Evolutionary conservation across 371 early-diverging fungal species (phyloP).

Genomic region (Mucor plumbeus): DNA sequence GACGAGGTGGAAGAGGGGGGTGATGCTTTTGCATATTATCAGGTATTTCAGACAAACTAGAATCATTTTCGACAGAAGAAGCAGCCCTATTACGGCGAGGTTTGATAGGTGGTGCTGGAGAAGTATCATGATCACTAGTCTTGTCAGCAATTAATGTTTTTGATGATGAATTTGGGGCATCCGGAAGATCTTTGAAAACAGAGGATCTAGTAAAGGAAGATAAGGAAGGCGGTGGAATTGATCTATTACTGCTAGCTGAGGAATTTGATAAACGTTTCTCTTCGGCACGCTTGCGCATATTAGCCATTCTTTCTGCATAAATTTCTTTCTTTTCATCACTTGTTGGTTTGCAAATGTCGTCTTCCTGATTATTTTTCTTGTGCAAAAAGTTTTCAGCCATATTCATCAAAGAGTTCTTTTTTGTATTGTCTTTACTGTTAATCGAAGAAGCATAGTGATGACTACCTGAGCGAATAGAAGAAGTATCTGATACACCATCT

Average conservation of each 20-base stretch:
- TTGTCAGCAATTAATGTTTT: neutral
- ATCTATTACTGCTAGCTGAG: neutral
- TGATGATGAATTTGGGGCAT: neutral
- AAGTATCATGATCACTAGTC: neutral
- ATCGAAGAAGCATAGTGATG: neutral
- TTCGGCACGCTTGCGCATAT: conserved; percentile 23
- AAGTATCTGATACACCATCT: neutral
- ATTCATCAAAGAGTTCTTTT: conserved; percentile 15
- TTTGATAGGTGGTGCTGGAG: neutral
- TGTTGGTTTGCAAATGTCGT: neutral
- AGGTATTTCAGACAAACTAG: neutral
- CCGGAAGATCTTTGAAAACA: neutral
- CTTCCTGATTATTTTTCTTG: conserved; percentile 4
- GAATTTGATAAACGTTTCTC: conserved; percentile 6
- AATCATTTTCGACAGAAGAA: neutral
- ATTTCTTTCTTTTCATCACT: conserved; percentile 17
- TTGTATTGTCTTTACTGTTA: conserved; percentile 10
- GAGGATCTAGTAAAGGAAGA: neutral
- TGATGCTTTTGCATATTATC: neutral
- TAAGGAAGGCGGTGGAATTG: neutral
- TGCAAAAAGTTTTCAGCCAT: conserved; percentile 15
- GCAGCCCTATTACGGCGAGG: conserved; percentile 13
- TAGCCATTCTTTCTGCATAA: conserved; percentile 24
- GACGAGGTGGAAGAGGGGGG: conserved; percentile 20
- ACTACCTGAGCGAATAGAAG: neutral